Evolutionary conservation across 192 early-diverging fungal species (phyloP), one percentile per base, ranked within the genome.

Genomic region (Coemansia sp.): DNA sequence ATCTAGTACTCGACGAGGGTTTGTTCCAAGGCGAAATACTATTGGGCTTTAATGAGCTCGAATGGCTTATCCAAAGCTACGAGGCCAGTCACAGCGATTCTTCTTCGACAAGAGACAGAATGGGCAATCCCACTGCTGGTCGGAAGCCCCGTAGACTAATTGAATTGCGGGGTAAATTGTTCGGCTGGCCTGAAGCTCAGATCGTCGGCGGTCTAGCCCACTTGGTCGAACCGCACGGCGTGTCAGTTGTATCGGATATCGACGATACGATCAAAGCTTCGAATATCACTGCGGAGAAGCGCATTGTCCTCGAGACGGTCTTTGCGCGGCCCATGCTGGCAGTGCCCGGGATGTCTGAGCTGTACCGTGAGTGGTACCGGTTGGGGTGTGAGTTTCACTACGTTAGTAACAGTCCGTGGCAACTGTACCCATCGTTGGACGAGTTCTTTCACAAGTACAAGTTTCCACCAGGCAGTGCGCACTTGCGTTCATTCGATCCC

Each of bases 221-320:
- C 30, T 27, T 82, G 43, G 75, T 82, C 6, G 86, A 89, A 16
- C 87, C 86, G 1, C 68, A 61, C 6, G 94, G 95, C 12, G 70
- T 93, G 9, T 94, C 92, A 0, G 72, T 95, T 11, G 90, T 95
- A 34, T 92, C 90, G 2, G 90, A 92, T 64, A 90, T 97, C 61
- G 95, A 97, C 74, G 95, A 97, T 73, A 97, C 95, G 9, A 97
- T 97, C 74, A 95, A 95, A 69, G 84, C 91, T 10, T 93, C 93
- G 0, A 84, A 89, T 24, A 85, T 97, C 34, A 70, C 86, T 10
- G 75, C 76, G 16, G 93, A 93, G n/a, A 85, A 88, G 32, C 80
- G 84, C 44, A 85, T 87, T 11, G 86, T 94, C 34, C 81, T 83
- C 2, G 85, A 90, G 16, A 77, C 80, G 0, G 75, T 71, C 39